These are phyloP conservation scores for Tilletia setariae DNA, from an alignment of 1,284 basidiomycete species.

Conservation along the genomic window DNA sequence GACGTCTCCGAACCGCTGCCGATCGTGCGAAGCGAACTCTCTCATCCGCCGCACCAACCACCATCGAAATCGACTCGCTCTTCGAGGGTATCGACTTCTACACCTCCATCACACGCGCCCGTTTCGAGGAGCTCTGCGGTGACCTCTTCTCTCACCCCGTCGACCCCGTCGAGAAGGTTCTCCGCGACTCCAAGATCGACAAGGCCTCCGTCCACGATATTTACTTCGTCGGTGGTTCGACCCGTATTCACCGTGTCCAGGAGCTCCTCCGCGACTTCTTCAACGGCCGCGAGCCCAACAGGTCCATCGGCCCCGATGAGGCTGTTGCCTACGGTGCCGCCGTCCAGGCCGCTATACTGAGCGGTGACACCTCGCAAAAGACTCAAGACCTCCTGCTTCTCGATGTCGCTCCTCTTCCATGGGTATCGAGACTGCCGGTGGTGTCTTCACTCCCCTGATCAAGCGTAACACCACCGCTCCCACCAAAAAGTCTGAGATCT, in stretches of 20 bases:
- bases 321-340: constrained; percentile 99
- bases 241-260: constrained; percentile 96
- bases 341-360: constrained; percentile 96
- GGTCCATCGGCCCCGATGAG: constrained; percentile 95
- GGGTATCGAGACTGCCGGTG: constrained; percentile 95
- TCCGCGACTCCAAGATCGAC: constrained; percentile 97
- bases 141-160: constrained; percentile 95
- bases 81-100: constrained; percentile 98
- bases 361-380: constrained; percentile 97
- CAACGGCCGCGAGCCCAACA: constrained; percentile 67
- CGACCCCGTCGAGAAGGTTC: constrained; percentile 97
- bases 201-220: constrained; percentile 86
- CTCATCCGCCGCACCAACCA: constrained; percentile 91
- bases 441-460: constrained; percentile 97
- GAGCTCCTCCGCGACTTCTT: constrained; percentile 99
- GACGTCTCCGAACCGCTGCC: constrained; percentile 94
- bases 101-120: constrained; percentile 94
- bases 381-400: constrained; percentile 94
- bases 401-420: constrained; percentile 95
- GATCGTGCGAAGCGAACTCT: constrained; percentile 99
- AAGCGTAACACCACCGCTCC: constrained; percentile 98
- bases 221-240: constrained; percentile 95
- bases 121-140: constrained; percentile 97
- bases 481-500: constrained; percentile 96
- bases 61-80: constrained; percentile 96